A percentile compares a stretch with the other conserved stretches of the same genome.
These are phyloP conservation scores for Xylaria bambusicola DNA, from an alignment of 495 filamentous ascomycete species.

Conservation along the genomic window DNA sequence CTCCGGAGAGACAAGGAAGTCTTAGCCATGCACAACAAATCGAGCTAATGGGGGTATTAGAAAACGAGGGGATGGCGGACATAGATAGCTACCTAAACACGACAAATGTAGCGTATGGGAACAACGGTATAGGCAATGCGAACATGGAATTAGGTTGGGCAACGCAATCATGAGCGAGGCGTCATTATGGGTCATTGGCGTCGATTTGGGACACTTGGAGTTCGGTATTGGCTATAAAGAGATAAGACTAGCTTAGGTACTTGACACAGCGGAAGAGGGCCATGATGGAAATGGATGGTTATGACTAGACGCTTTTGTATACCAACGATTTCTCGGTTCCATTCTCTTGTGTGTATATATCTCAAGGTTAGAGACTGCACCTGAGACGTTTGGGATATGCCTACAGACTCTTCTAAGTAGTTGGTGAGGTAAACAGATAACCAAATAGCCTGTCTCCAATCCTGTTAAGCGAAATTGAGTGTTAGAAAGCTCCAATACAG, in stretches of 20 bases:
- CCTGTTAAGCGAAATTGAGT: no score
- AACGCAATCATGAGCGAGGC: slow-evolving; percentile 19
- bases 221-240: background rate
- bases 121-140: slow-evolving; percentile 22
- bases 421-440: no score
- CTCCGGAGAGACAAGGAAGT: slow-evolving; percentile 57
- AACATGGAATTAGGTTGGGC: slow-evolving; percentile 28
- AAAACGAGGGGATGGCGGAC: slow-evolving; percentile 63
- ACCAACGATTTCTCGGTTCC: background rate
- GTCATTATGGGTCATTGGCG: slow-evolving; percentile 1
- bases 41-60: slow-evolving; percentile 67
- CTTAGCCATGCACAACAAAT: slow-evolving; percentile 71
- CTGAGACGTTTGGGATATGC: no score
- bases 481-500: no score
- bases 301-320: background rate
- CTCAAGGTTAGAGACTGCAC: no score
- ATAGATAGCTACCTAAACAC: slow-evolving; percentile 62
- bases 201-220: background rate
- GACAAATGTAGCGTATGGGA: slow-evolving; percentile 27
- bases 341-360: no score
- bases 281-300: background rate
- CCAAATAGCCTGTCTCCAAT: no score
- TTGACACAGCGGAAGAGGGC: background rate
- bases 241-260: background rate
- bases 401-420: no score